A percentile compares a stretch with the other conserved stretches of the same genome.
Conservation (phyloP, 306 rosid genomes). For the Castanea sativa region DNA sequence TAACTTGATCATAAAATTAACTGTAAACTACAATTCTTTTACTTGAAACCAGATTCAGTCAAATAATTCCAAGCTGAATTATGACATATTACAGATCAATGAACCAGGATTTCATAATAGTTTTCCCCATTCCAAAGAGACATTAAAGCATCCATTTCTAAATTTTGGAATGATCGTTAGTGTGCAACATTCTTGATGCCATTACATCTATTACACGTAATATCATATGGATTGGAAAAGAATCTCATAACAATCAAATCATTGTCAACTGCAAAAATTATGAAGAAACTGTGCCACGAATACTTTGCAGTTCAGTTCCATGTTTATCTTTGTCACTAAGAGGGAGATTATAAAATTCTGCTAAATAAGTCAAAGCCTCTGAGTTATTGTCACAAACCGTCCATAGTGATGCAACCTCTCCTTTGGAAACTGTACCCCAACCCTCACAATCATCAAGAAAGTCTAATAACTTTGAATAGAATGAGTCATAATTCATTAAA, state of each 20-base stretch:
- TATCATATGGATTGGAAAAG: not conserved
- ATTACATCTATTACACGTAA: no score
- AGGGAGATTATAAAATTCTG: constrained; percentile 58
- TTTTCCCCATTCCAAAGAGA: not conserved
- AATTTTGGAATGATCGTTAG: not conserved
- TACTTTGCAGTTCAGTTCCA: constrained; percentile 27
- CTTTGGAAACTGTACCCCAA: constrained; percentile 75
- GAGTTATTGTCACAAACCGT: constrained; percentile 71
- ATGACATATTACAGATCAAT: not conserved
- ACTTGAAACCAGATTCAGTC: not conserved
- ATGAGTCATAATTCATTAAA: constrained; percentile 86
- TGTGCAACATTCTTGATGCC: no score
- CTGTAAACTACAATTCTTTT: not conserved
- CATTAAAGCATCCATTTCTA: not conserved
- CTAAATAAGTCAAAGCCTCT: constrained; percentile 71
- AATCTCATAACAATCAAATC: not conserved
- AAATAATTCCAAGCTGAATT: not conserved
- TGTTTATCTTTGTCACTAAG: constrained; percentile 17
- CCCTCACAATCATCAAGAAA: constrained; percentile 64
- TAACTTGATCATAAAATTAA: not conserved
- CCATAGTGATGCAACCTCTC: constrained; percentile 82
- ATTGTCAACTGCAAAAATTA: not conserved
- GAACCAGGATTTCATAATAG: not conserved
- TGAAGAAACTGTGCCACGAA: constrained; percentile 13
- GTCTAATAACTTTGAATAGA: constrained; percentile 68